Base-by-base conservation (phyloP, 2,329 filamentous ascomycete species). In the Aspergillus arachidicola region DNA sequence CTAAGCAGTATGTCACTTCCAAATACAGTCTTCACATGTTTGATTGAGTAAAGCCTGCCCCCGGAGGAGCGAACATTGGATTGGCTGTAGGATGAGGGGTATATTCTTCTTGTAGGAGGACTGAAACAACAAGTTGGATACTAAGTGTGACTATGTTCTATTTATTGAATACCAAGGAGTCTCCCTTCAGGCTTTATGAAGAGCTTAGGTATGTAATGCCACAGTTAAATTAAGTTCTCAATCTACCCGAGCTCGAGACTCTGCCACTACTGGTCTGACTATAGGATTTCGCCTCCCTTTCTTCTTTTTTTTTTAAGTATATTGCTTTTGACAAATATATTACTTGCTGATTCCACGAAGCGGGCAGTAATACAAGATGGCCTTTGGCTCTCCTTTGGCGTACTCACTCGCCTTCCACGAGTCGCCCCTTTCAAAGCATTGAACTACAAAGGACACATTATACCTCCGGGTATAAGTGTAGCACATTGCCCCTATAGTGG, bases 341-440 rank as follows among this genome's bases (percentile, higher is more conserved):
- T 41, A 14, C 7, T 38, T 53, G 2, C 51, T 48, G 30, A 51
- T n/a, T n/a, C 28, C 16, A 34, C n/a, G 28, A n/a, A 61, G 59
- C 30, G 59, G 14, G 30, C 53, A 36, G 53, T 51, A 9, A 26
- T 61, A 11, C 41, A 41, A 5, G 59, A 61, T 21, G 53, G 43
- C 38, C 56, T 61, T 30, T 53, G 53, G 4, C 59, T 61, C 6
- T 50, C 59, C 6, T 57, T 61, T 34, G 53, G 59, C n/a, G 38
- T 54, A 19, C 41, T 57, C 12, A 57, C 30, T 26, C 41, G 21
- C 1, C 30, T 51, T 6, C 53, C 59, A 21, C 59, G 59, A 12
- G 50, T 61, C 12, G 57, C 28, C 7, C 48, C 48, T 32, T n/a
- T 51, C 9, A 19, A 51, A 26, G 28, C 48, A 51, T 51, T 51